phyloP scores from a whole-genome alignment of 2,329 filamentous ascomycete species.

The Ceratocystis cubensis region DNA sequence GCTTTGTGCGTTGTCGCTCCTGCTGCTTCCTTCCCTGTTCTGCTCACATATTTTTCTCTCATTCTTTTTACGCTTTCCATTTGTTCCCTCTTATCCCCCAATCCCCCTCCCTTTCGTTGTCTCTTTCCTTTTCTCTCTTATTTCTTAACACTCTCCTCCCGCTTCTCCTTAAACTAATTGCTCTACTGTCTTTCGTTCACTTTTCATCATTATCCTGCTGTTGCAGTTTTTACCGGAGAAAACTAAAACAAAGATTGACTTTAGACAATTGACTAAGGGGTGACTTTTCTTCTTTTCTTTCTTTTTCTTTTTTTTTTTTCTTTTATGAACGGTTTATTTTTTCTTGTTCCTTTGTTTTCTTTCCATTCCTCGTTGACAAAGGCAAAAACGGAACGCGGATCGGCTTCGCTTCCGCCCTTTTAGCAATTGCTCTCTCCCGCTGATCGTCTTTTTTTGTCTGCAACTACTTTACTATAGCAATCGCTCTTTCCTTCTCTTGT shows the following conservation, averaged over 20 bases:
- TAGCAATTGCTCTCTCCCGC: background rate
- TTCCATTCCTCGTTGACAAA: conserved; percentile 12
- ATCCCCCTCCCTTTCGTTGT: conserved; percentile 1
- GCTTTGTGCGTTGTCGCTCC: background rate
- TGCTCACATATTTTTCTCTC: conserved; percentile 8
- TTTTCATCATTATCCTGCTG: background rate
- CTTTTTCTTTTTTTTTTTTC: conserved; percentile 21
- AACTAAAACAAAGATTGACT: background rate
- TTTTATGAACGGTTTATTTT: conserved; percentile 18
- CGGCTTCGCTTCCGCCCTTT: conserved; percentile 11
- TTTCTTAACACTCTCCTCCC: background rate
- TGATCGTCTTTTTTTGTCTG: background rate
- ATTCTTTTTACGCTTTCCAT: conserved; percentile 14
- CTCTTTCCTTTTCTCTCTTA: conserved; percentile 1
- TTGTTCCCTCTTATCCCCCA: conserved; percentile 19
- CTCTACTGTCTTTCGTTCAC: conserved; percentile 8
- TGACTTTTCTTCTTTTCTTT: conserved; percentile 20
- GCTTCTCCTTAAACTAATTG: conserved; percentile 2
- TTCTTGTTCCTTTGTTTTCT: conserved; percentile 21
- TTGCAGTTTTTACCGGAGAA: background rate
- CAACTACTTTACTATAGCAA: background rate
- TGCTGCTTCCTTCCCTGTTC: background rate
- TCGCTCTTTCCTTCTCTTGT: conserved; percentile 7
- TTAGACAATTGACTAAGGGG: conserved; percentile 1
- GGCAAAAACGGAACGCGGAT: conserved; percentile 13